phyloP scores from a whole-genome alignment of 495 filamentous ascomycete genomes.

The Chaetomium cochliodes region DNA sequence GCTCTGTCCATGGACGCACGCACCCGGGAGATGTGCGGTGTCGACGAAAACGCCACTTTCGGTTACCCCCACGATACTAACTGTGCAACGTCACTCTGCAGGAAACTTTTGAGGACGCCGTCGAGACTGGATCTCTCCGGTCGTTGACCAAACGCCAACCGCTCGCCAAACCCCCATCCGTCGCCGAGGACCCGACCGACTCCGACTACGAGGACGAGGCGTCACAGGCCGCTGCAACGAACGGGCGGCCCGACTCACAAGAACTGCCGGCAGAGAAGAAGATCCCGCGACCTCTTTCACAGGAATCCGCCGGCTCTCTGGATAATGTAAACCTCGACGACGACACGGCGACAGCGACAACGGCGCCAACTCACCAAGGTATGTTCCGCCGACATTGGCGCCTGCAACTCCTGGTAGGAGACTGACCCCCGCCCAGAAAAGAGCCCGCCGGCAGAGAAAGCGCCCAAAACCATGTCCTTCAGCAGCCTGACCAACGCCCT shows the following conservation, averaged over 20 bases:
- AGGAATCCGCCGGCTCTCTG: constrained; percentile 50
- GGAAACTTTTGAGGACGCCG: constrained; percentile 78
- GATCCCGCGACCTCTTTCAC: constrained; percentile 63
- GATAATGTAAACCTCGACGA: constrained; percentile 70
- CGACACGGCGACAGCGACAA: constrained; percentile 30
- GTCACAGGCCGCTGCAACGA: constrained; percentile 24
- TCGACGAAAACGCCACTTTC: constrained; percentile 11
- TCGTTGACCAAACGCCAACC: constrained; percentile 53
- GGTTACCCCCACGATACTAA: constrained; percentile 27
- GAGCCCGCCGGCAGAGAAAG: constrained; percentile 29
- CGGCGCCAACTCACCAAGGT: constrained; percentile 21
- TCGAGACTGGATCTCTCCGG: constrained; percentile 54
- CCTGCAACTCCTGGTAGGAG: constrained; percentile 11
- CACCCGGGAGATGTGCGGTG: not conserved
- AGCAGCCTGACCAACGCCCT: constrained; percentile 48
- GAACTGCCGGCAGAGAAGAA: constrained; percentile 28
- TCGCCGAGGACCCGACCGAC: constrained; percentile 31
- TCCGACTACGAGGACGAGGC: constrained; percentile 37
- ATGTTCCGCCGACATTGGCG: constrained; percentile 19
- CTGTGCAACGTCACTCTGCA: constrained; percentile 35
- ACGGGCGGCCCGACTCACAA: constrained; percentile 24
- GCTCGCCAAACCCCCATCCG: constrained; percentile 34
- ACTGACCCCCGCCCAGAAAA: constrained; percentile 28
- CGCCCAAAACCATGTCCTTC: constrained; percentile 45
- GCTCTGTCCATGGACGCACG: not conserved